Evolutionary conservation across 805 yeast species (phyloP).

Genomic region (Candida adriatica): DNA sequence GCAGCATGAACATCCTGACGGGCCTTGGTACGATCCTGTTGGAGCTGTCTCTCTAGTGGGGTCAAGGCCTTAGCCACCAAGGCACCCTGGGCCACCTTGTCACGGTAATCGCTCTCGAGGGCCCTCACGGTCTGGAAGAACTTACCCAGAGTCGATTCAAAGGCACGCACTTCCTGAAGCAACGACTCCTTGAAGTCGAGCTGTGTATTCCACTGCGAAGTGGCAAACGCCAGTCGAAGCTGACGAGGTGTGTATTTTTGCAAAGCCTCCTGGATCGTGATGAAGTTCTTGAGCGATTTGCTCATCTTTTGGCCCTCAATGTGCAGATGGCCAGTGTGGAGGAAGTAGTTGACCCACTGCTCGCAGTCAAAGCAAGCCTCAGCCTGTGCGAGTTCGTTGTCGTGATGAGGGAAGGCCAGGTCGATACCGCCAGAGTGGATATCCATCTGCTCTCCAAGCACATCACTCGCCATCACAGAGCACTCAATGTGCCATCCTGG

Average conservation of each 20-base stretch:
- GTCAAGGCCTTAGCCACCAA: constrained; percentile 59
- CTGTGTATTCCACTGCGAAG: constrained; percentile 88
- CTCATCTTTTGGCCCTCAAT: constrained; percentile 99
- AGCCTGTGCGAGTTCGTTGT: constrained; percentile 94
- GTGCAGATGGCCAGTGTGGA: constrained; percentile 96
- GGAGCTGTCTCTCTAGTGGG: constrained; percentile 46
- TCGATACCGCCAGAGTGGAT: constrained; percentile 97
- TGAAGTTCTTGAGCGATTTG: constrained; percentile 89
- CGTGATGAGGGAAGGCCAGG: constrained; percentile 98
- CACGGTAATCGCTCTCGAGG: constrained; percentile 56
- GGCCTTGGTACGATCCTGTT: constrained; percentile 40
- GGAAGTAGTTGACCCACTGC: constrained; percentile 96
- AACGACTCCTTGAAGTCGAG: constrained; percentile 86
- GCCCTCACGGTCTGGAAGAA: constrained; percentile 89
- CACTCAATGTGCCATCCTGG: constrained; percentile 99
- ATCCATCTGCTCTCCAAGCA: constrained; percentile 78
- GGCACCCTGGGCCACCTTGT: constrained; percentile 39
- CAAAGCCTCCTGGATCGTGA: constrained; percentile 89
- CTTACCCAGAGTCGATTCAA: constrained; percentile 70
- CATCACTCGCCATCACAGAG: constrained; percentile 95
- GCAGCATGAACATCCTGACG: constrained; percentile 63
- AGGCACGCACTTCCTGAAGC: constrained; percentile 65
- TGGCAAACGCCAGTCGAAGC: constrained; percentile 82
- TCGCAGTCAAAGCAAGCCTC: constrained; percentile 85
- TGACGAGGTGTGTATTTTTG: constrained; percentile 68